Base-by-base conservation (phyloP, 2,329 filamentous ascomycete species). In the Aspergillus ochraceoroseus region DNA sequence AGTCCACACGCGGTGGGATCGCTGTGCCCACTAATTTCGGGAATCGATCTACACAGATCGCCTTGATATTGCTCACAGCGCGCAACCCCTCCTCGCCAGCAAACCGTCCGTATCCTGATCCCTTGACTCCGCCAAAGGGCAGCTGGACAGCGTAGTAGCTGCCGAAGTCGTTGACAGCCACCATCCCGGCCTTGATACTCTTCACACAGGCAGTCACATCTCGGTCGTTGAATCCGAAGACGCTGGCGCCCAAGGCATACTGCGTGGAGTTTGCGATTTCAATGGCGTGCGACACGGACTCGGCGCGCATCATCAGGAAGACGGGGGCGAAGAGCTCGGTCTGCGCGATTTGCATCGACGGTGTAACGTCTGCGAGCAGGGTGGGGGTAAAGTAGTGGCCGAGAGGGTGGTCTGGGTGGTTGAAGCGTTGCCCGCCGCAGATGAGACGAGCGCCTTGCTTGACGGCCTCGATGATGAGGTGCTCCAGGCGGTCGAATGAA, bases 341-440 rank as follows among this genome's bases (percentile, higher is more conserved):
- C 52, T 86, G 83, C 0, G 92, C 88, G 55, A 98, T 89, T 9
- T 71, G 72, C 92, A 98, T 98, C 33, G 76, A 70, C 0, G 82
- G 75, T 0, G 84, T 92, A 4, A 98, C 90, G 63, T 95, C 85
- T n/a, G 81, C 85, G 30, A 98, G 77, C 14, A 98, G 75, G 0
- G 92, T 98, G 0, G 92, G 92, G 13, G 76, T 66, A 72, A 98
- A 98, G 73, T 95, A 98, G 68, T 94, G 87, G 14, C 88, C 92
- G 13, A 75, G 70, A 0, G 85, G 82, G 60, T 89, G 76, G 2
- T 78, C 71, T 0, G 87, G 85, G 65, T 96, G 88, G 3, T 59
- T 51, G 61, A 81, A 75, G 32, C 84, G 78, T 44, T 74, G 78
- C 5, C 92, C 92, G 50, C 92, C 92, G 27, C 77, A 82, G 28